These are phyloP conservation scores for Curvularia lunata DNA, from an alignment of 2,329 filamentous ascomycete species.

Conservation along the genomic window DNA sequence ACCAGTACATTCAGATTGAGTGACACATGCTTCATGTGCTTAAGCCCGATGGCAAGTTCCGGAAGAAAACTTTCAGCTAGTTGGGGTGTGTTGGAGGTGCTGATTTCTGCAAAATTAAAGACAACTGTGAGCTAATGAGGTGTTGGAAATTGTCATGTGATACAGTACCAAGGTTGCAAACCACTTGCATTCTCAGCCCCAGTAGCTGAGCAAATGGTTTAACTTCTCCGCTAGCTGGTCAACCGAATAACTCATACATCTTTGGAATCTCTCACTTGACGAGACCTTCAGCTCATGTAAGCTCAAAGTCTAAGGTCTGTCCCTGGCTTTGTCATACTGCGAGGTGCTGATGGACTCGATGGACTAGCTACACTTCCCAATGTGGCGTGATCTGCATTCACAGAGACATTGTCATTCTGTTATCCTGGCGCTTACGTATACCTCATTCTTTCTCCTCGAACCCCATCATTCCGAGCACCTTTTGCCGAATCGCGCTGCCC, in stretches of 20 bases:
- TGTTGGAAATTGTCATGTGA: not conserved
- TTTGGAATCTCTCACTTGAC: not conserved
- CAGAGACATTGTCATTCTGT: too few species aligned
- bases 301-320: not conserved
- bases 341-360: not conserved
- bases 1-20: not conserved
- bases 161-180: not conserved
- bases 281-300: not conserved
- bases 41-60: not conserved
- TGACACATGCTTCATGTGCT: not conserved
- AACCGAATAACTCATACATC: not conserved
- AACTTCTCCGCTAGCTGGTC: not conserved
- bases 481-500: too few species aligned
- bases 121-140: not conserved
- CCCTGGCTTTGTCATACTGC: not conserved
- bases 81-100: not conserved
- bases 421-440: not conserved
- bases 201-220: not conserved
- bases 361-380: not conserved
- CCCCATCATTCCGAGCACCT: too few species aligned
- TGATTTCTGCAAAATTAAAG: not conserved
- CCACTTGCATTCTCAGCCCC: not conserved
- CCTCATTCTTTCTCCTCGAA: not conserved
- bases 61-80: not conserved
- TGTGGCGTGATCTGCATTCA: not conserved